phyloP scores from a whole-genome alignment of 768 basidiomycete genomes.

The Serendipita vermifera region DNA sequence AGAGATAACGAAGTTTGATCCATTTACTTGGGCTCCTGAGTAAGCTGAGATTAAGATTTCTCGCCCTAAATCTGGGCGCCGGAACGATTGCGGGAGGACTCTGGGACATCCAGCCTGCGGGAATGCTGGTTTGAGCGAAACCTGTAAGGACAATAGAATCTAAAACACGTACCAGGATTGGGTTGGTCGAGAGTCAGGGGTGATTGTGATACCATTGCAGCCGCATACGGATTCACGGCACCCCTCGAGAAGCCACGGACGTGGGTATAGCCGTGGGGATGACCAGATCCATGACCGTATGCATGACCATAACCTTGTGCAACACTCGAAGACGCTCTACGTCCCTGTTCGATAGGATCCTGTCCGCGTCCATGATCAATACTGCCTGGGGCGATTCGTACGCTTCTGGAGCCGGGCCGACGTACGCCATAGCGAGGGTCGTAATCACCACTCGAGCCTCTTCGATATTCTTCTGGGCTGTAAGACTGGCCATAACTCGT shows the following conservation, averaged over 20 bases:
- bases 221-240: constrained; percentile 1
- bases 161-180: neutral
- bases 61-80: constrained; percentile 42
- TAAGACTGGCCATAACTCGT: neutral
- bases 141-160: neutral
- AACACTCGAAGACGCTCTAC: constrained; percentile 1
- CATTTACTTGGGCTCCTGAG: constrained; percentile 8
- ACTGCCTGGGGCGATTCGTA: constrained; percentile 2
- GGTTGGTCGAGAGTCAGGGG: neutral
- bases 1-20: neutral
- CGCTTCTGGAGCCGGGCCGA: neutral
- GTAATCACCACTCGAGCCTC: constrained; percentile 6
- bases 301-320: neutral
- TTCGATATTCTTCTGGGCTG: neutral
- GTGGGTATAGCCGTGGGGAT: neutral
- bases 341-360: neutral
- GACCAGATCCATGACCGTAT: neutral
- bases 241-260: neutral
- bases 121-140: neutral
- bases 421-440: neutral
- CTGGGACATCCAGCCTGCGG: constrained; percentile 1
- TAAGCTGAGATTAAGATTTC: constrained; percentile 7
- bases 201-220: neutral
- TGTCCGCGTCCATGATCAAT: neutral
- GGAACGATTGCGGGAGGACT: constrained; percentile 45